Conservation (phyloP, 1,139 yeast species). For the Komagataea norvegica region DNA sequence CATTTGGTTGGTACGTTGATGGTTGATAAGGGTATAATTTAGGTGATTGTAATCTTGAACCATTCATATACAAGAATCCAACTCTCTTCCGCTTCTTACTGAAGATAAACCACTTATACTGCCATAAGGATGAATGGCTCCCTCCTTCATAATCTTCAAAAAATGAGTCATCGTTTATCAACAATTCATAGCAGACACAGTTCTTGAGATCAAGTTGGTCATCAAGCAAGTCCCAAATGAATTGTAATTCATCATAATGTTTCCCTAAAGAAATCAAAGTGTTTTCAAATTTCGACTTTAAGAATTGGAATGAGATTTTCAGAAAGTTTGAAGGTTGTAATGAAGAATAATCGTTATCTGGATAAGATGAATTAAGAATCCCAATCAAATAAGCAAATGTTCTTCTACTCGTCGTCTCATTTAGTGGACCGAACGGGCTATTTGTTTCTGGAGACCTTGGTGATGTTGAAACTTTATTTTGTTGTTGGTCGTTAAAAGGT, state of each 20-base stretch:
- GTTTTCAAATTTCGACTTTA: conserved; percentile 74
- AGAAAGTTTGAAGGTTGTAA: conserved; percentile 83
- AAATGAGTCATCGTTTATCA: conserved; percentile 17
- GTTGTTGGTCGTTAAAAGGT: too few relatives aligned
- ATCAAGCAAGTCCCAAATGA: conserved; percentile 89
- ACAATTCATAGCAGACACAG: conserved; percentile 68
- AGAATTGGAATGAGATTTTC: conserved; percentile 46
- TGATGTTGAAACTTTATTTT: conserved; percentile 11
- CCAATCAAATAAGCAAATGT: conserved; percentile 89
- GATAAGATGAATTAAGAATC: conserved; percentile 85
- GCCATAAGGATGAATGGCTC: conserved; percentile 69
- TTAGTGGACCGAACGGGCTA: conserved; percentile 93
- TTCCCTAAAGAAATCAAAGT: conserved; percentile 75
- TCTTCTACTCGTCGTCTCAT: conserved; percentile 75
- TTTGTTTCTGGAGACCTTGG: conserved; percentile 30
- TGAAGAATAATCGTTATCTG: conserved; percentile 90
- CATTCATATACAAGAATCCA: conserved; percentile 65
- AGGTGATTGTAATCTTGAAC: conserved; percentile 32
- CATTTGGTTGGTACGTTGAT: conserved; percentile 6
- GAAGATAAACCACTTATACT: conserved; percentile 86
- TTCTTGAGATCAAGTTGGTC: conserved; percentile 76
- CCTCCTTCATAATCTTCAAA: conserved; percentile 46
- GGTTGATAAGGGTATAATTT: conserved; percentile 21
- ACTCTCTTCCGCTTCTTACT: conserved; percentile 90
- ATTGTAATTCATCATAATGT: conserved; percentile 46